Conservation (phyloP, 495 filamentous ascomycete species). For the Talaromyces ruber region DNA sequence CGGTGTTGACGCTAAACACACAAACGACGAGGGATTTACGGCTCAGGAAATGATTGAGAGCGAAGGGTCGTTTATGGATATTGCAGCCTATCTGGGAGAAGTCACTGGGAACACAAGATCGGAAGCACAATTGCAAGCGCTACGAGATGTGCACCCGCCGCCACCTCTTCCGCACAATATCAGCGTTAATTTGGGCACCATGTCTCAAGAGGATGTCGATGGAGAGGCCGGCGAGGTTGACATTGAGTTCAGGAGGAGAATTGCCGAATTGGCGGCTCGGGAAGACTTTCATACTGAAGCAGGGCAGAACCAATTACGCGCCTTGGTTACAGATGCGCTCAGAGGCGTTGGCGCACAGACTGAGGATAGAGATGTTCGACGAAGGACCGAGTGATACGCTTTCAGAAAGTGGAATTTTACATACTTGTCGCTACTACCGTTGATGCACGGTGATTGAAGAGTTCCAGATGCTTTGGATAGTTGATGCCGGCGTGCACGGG, state of each 20-base stretch:
- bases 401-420: background rate
- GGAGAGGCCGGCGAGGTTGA: slow-evolving; percentile 43
- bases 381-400: slow-evolving; percentile 44
- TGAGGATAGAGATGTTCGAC: slow-evolving; percentile 52
- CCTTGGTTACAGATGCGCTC: slow-evolving; percentile 63
- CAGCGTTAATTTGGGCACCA: slow-evolving; percentile 55
- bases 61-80: slow-evolving; percentile 60
- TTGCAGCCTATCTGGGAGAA: slow-evolving; percentile 55
- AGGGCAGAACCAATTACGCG: slow-evolving; percentile 59
- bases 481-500: background rate
- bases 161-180: slow-evolving; percentile 59
- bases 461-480: too few relatives aligned
- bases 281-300: slow-evolving; percentile 65
- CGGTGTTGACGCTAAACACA: slow-evolving; percentile 52
- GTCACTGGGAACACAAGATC: slow-evolving; percentile 13
- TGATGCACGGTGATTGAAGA: too few relatives aligned
- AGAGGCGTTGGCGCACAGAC: slow-evolving; percentile 37
- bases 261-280: slow-evolving; percentile 67
- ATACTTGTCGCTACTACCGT: background rate
- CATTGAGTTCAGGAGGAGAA: slow-evolving; percentile 62
- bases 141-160: slow-evolving; percentile 19
- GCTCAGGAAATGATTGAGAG: slow-evolving; percentile 62
- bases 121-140: slow-evolving; percentile 12
- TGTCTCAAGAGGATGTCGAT: slow-evolving; percentile 49
- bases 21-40: slow-evolving; percentile 57